These are phyloP conservation scores for Miscanthus sacchariflorus DNA, from an alignment of 202 grass and related monocot genomes.

Conservation along the genomic window DNA sequence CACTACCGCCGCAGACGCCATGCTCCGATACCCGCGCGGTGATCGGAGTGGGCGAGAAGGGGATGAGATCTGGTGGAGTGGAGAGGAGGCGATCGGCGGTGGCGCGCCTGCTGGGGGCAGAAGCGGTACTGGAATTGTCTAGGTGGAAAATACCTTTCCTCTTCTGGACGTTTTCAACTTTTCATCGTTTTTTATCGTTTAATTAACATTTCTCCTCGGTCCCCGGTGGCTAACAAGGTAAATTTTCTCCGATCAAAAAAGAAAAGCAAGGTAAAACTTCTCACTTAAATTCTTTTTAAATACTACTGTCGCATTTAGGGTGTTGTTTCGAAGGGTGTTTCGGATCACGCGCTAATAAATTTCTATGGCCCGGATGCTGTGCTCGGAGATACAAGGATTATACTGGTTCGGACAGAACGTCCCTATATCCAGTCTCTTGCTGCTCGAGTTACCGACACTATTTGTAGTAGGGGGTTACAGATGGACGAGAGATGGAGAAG, in stretches of 20 bases:
- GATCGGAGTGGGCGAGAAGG: neutral
- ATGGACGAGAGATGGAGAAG: too few relatives aligned
- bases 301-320: neutral
- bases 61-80: conserved; percentile 45
- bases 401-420: too few relatives aligned
- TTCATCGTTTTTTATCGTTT: neutral
- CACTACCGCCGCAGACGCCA: conserved; percentile 42
- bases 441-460: too few relatives aligned
- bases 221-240: too few relatives aligned
- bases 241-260: neutral
- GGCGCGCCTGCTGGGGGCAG: neutral
- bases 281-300: neutral
- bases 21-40: conserved; percentile 29
- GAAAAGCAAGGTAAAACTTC: too few relatives aligned
- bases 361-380: too few relatives aligned
- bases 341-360: too few relatives aligned
- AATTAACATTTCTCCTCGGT: neutral
- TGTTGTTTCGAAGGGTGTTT: too few relatives aligned
- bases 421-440: too few relatives aligned
- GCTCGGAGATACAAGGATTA: too few relatives aligned
- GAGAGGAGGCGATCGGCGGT: conserved; percentile 3
- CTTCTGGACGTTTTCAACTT: conserved; percentile 3
- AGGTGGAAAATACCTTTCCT: conserved; percentile 44
- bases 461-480: too few relatives aligned
- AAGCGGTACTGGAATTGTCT: conserved; percentile 36